Conservation (phyloP, 331 rosid genomes). For the Quercus tomentella region DNA sequence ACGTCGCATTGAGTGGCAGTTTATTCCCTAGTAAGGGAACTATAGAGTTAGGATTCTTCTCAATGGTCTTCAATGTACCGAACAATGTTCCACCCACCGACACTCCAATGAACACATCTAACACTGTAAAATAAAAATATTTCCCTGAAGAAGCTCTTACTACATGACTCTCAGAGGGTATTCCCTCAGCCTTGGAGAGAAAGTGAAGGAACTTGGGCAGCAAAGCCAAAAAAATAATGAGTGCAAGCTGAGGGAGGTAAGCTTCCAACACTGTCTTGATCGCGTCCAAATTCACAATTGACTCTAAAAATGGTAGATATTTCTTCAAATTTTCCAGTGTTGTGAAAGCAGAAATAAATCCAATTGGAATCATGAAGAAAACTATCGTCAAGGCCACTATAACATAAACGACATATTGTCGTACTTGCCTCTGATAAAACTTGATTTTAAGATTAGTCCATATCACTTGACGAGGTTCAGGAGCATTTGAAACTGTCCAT, state of each 20-base stretch:
- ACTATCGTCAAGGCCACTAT: constrained; percentile 63
- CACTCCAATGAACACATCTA: constrained; percentile 81
- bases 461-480: constrained; percentile 68
- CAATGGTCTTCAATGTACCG: constrained; percentile 43
- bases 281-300: constrained; percentile 25
- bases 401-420: constrained; percentile 67
- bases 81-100: constrained; percentile 77
- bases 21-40: constrained; percentile 46
- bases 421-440: constrained; percentile 48
- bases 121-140: constrained; percentile 71
- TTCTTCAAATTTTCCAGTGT: constrained; percentile 64
- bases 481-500: constrained; percentile 70
- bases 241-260: constrained; percentile 85
- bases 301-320: constrained; percentile 65
- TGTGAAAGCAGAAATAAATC: constrained; percentile 64
- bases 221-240: constrained; percentile 71
- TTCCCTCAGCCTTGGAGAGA: constrained; percentile 79
- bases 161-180: constrained; percentile 75
- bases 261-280: constrained; percentile 81
- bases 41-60: constrained; percentile 39
- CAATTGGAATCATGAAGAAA: constrained; percentile 79
- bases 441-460: constrained; percentile 79
- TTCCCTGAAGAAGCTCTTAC: constrained; percentile 87
- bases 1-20: constrained; percentile 74
- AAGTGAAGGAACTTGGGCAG: constrained; percentile 75